Percentiles rank a stretch among this genome's conserved stretches.
phyloP scores from a whole-genome alignment of 495 filamentous ascomycete species.

The Trichoderma virens region DNA sequence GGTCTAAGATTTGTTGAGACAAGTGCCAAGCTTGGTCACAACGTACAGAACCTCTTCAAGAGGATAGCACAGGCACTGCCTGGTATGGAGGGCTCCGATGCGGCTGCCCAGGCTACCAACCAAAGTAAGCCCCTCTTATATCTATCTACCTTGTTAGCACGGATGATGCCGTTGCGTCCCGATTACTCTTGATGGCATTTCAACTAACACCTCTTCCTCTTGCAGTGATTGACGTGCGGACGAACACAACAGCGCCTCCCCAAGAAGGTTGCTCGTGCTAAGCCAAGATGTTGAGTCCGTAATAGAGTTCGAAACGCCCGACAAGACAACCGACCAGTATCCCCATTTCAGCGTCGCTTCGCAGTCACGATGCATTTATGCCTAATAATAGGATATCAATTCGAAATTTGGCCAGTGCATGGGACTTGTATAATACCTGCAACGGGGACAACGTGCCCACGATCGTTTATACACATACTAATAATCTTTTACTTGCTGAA shows the following conservation, averaged over 20 bases:
- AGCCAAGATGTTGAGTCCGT: constrained; percentile 10
- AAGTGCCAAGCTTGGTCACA: constrained; percentile 94
- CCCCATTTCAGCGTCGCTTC: constrained; percentile 3
- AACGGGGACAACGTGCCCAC: constrained; percentile 5
- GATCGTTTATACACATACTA: constrained; percentile 8
- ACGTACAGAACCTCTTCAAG: constrained; percentile 94
- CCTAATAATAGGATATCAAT: neutral
- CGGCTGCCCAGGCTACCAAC: constrained; percentile 52
- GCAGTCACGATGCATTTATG: neutral
- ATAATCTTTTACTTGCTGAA: neutral
- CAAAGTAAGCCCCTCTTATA: constrained; percentile 42
- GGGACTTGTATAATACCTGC: constrained; percentile 11
- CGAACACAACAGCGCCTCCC: constrained; percentile 59
- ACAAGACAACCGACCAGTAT: constrained; percentile 4
- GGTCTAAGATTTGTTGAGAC: constrained; percentile 98
- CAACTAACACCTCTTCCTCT: neutral
- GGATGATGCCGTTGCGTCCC: neutral
- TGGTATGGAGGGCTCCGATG: constrained; percentile 87
- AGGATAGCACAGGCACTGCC: constrained; percentile 96
- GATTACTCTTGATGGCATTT: neutral
- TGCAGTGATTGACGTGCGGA: constrained; percentile 64
- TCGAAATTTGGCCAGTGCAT: constrained; percentile 3
- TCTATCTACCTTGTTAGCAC: neutral
- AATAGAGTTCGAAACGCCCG: neutral
- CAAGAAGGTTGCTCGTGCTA: constrained; percentile 83